Percentiles rank a stretch among this genome's conserved stretches.
phyloP scores from a whole-genome alignment of 108 stramenopile genomes.

The Skeletonema tropicum region DNA sequence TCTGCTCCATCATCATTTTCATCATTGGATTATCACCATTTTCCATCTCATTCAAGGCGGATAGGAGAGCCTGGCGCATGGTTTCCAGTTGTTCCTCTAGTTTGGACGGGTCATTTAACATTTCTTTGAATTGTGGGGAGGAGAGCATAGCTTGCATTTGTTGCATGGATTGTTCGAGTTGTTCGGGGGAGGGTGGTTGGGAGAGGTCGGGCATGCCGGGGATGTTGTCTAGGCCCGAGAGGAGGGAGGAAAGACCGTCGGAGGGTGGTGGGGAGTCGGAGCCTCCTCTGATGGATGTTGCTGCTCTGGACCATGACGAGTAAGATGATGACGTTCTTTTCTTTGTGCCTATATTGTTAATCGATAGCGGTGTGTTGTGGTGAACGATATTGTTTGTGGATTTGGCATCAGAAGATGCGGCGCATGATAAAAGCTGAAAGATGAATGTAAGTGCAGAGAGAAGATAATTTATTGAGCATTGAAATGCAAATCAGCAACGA shows the following conservation, averaged over 20 bases:
- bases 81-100: conserved; percentile 36
- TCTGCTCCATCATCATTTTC: conserved; percentile 48
- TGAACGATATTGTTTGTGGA: neutral
- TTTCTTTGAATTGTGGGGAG: conserved; percentile 43
- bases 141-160: conserved; percentile 37
- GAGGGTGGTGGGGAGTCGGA: conserved; percentile 12
- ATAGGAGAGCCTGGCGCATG: conserved; percentile 25
- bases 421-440: neutral
- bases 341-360: neutral
- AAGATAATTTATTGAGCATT: neutral
- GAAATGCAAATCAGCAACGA: no score
- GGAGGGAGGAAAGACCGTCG: conserved; percentile 28
- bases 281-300: conserved; percentile 13
- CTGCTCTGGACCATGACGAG: neutral
- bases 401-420: conserved; percentile 1
- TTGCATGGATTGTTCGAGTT: conserved; percentile 50
- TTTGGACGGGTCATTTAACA: conserved; percentile 45
- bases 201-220: conserved; percentile 38
- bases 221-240: conserved; percentile 18
- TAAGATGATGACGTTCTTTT: neutral
- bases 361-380: neutral
- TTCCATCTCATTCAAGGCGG: conserved; percentile 38
- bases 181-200: conserved; percentile 39
- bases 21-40: conserved; percentile 51
- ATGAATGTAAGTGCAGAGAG: neutral